Conservation (phyloP, 257 asterid species). For the Leonotis leonurus region DNA sequence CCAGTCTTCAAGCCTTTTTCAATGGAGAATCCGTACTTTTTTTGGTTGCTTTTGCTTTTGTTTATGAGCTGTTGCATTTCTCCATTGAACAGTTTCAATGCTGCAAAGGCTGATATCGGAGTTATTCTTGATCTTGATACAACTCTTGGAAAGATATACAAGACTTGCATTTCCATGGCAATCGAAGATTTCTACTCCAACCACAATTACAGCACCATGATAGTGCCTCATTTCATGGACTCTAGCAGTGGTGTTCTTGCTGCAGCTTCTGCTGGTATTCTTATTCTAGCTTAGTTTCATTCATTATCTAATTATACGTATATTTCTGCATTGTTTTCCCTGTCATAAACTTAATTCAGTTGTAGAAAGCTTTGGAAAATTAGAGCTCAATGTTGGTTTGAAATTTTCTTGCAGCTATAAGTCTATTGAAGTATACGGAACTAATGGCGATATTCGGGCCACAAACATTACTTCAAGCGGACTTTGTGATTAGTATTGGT, state of each 20-base stretch:
- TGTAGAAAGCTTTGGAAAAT: not conserved
- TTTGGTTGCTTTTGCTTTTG: not conserved
- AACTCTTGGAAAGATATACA: not conserved
- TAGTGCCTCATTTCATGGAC: not conserved
- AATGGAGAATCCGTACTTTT: not conserved
- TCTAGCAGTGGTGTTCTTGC: not conserved
- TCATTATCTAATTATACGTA: no score
- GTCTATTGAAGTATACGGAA: not conserved
- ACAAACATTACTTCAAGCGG: not conserved
- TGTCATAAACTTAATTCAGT: no score
- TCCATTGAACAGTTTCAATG: not conserved
- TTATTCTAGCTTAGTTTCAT: not conserved
- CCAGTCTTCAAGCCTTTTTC: not conserved
- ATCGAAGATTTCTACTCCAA: not conserved
- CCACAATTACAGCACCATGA: not conserved
- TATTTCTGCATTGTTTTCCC: no score
- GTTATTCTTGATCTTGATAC: not conserved
- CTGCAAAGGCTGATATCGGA: not conserved
- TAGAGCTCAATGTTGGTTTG: not conserved
- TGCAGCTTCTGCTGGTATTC: not conserved
- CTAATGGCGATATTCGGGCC: not conserved
- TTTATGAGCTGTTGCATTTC: not conserved
- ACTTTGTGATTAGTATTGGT: conserved; percentile 28
- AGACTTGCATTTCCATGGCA: not conserved
- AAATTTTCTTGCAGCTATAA: not conserved